Evolutionary conservation across 345 rosid genomes (phyloP).

Genomic region (Citrus cavaleriei): DNA sequence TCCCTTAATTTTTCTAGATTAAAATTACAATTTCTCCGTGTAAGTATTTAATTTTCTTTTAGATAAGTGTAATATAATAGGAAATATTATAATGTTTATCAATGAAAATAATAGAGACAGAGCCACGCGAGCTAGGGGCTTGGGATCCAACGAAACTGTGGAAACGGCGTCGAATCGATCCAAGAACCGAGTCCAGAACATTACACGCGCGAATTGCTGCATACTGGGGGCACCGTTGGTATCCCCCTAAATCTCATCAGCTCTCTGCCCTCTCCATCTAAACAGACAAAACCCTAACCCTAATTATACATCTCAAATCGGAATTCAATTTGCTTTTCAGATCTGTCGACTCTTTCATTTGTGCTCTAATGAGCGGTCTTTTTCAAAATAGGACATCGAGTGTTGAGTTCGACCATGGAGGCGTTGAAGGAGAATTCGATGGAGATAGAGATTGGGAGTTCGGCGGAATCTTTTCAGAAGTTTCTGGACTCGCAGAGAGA

Average conservation of each 20-base stretch:
- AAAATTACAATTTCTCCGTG: too few relatives aligned
- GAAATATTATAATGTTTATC: too few relatives aligned
- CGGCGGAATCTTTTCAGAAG: slow-evolving; percentile 60
- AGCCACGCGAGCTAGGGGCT: too few relatives aligned
- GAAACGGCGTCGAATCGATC: not conserved
- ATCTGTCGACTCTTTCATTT: not conserved
- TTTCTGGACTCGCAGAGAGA: slow-evolving; percentile 63
- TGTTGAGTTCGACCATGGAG: slow-evolving; percentile 47
- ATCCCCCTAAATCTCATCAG: not conserved
- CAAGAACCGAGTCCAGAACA: not conserved
- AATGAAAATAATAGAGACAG: too few relatives aligned
- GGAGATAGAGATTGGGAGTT: slow-evolving; percentile 58
- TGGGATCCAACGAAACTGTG: not conserved
- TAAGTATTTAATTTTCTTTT: too few relatives aligned
- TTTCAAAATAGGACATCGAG: slow-evolving; percentile 20
- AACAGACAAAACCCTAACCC: slow-evolving; percentile 37
- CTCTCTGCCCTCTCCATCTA: not conserved
- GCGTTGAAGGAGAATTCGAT: slow-evolving; percentile 35
- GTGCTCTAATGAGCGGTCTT: slow-evolving; percentile 25
- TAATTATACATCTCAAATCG: slow-evolving; percentile 1
- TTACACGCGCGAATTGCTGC: not conserved
- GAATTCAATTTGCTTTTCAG: not conserved
- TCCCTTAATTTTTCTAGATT: too few relatives aligned
- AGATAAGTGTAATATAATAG: too few relatives aligned
- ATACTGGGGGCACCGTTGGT: not conserved